phyloP scores from a whole-genome alignment of 495 filamentous ascomycete genomes.

The Tuber calosporum region DNA sequence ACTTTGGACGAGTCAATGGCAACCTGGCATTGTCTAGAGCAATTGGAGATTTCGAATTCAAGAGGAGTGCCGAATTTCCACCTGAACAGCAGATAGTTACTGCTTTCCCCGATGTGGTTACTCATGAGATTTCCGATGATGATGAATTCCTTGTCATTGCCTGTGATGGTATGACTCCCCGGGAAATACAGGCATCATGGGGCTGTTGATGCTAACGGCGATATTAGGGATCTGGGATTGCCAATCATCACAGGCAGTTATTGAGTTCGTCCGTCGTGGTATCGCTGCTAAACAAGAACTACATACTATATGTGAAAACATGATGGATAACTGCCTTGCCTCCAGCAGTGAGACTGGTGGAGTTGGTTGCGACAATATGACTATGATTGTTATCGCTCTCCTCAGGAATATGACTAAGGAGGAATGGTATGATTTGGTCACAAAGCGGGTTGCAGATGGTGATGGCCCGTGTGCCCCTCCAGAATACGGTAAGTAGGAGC shows the following conservation, averaged over 20 bases:
- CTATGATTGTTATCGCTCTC: conserved; percentile 84
- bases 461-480: conserved; percentile 98
- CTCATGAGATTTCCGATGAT: conserved; percentile 82
- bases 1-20: conserved; percentile 96
- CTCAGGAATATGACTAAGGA: conserved; percentile 87
- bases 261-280: conserved; percentile 92
- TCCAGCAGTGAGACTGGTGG: conserved; percentile 96
- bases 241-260: conserved; percentile 91
- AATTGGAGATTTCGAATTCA: conserved; percentile 99
- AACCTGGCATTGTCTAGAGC: conserved; percentile 96
- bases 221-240: conserved; percentile 93
- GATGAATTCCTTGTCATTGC: conserved; percentile 96
- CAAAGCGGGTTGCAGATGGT: conserved; percentile 86
- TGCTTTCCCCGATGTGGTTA: conserved; percentile 84
- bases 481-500: conserved; percentile 82
- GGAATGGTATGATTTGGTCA: conserved; percentile 95
- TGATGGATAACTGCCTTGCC: conserved; percentile 99
- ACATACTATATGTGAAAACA: conserved; percentile 92
- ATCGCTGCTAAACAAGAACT: conserved; percentile 93
- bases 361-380: conserved; percentile 99
- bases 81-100: conserved; percentile 98
- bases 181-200: neutral
- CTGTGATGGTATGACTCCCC: conserved; percentile 70
- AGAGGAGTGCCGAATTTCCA: conserved; percentile 92
- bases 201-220: conserved; percentile 39